Percentiles rank a stretch among this genome's conserved stretches.
These are phyloP conservation scores for Schizochytrium sp. DNA, from an alignment of 108 stramenopile species.

Conservation along the genomic window DNA sequence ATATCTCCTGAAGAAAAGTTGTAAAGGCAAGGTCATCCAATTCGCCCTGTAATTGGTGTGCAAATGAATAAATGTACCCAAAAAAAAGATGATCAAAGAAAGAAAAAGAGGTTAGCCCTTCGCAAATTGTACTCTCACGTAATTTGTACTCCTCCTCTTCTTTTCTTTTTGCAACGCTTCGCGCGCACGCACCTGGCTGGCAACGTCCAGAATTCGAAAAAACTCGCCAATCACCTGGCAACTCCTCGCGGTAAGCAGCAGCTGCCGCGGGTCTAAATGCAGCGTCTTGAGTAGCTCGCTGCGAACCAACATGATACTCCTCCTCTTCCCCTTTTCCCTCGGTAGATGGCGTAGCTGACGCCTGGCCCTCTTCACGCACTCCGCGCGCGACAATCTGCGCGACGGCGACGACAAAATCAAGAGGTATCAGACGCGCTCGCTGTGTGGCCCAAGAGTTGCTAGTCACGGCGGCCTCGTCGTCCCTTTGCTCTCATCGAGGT, in stretches of 20 bases:
- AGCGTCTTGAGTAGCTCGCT: not conserved
- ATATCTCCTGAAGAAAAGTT: not conserved
- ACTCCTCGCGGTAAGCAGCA: not conserved
- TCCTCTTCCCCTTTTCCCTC: not conserved
- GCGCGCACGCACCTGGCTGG: not conserved
- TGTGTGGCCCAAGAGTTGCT: no score
- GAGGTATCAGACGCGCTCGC: no score
- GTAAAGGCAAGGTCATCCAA: conserved; percentile 2
- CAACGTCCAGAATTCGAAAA: not conserved
- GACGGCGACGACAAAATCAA: no score
- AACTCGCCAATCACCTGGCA: not conserved
- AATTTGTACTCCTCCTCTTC: no score
- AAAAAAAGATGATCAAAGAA: not conserved
- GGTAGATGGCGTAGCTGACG: no score
- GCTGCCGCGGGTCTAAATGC: not conserved
- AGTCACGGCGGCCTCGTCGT: no score
- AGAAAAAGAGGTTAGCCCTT: not conserved
- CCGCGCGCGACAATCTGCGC: no score
- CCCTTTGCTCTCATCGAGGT: no score
- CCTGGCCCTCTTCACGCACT: no score
- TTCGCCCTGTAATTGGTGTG: not conserved
- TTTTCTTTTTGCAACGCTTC: no score
- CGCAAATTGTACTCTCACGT: no score
- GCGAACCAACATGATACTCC: not conserved
- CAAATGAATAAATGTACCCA: not conserved